These are phyloP conservation scores for Saccharum hybrid DNA, from an alignment of 202 grass and related monocot genomes.

Conservation along the genomic window DNA sequence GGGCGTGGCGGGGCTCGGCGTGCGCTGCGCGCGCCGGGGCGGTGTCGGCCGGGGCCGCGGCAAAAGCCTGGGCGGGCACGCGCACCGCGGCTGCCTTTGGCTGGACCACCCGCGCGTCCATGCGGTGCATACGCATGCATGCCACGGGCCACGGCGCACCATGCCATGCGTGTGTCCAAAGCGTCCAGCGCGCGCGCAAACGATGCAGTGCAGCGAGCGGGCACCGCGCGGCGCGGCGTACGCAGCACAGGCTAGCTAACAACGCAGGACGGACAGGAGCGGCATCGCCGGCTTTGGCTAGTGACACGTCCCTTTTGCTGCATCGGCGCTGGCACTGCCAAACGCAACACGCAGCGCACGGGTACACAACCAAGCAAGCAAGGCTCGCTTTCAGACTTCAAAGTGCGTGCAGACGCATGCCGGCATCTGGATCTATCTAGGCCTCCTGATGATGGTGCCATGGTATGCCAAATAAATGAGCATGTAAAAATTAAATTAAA, in stretches of 20 bases:
- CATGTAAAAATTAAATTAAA: background rate
- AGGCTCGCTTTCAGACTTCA: conserved; percentile 5
- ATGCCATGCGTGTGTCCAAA: conserved; percentile 33
- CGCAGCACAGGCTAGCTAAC: background rate
- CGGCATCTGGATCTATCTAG: conserved; percentile 1
- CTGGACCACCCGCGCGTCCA: conserved; percentile 25
- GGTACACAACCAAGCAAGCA: background rate
- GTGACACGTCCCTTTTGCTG: conserved; percentile 24
- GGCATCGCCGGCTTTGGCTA: conserved; percentile 41
- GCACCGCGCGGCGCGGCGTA: background rate
- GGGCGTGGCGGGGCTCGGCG: conserved; percentile 30
- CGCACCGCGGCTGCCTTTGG: conserved; percentile 1
- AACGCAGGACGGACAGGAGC: background rate
- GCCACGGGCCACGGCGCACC: conserved; percentile 7
- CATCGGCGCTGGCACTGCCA: conserved; percentile 1
- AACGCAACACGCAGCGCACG: background rate
- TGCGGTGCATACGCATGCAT: background rate
- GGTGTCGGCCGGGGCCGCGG: conserved; percentile 48
- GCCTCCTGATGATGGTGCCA: background rate
- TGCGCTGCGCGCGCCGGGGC: conserved; percentile 49
- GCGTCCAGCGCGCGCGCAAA: background rate
- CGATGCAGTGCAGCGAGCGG: background rate
- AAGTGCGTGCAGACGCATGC: background rate
- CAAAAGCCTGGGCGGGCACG: conserved; percentile 54
- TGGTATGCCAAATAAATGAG: background rate